Conservation (phyloP, 305 asterid species). For the Fraxinus baroniana region DNA sequence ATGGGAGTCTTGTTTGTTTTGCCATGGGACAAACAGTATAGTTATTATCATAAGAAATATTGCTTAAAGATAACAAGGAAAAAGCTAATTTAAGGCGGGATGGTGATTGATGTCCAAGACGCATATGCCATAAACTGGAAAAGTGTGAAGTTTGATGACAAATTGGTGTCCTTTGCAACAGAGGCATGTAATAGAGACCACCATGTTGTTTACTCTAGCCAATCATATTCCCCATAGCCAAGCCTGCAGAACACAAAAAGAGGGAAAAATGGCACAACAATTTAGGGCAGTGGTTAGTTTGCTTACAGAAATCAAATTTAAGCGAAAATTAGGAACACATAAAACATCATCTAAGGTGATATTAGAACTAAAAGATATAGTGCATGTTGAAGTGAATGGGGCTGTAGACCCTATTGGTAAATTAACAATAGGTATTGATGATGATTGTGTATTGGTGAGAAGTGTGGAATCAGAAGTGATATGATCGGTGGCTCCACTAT, state of each 20-base stretch:
- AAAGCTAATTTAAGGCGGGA: not conserved
- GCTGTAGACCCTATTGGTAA: not conserved
- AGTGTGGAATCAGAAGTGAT: not conserved
- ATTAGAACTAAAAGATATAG: not conserved
- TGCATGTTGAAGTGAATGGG: not conserved
- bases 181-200: not conserved
- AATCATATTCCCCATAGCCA: not conserved
- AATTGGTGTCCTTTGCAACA: not conserved
- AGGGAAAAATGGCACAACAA: not conserved
- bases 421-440: not conserved
- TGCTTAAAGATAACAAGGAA: not conserved
- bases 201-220: not conserved
- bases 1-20: not conserved
- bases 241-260: not conserved
- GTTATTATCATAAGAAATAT: not conserved
- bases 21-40: not conserved
- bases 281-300: not conserved
- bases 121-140: not conserved
- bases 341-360: not conserved
- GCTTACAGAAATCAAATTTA: not conserved
- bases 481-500: not conserved
- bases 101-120: not conserved
- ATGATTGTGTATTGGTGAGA: not conserved
- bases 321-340: not conserved
- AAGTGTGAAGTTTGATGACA: not conserved